Percentiles rank a stretch among this genome's conserved stretches.
Evolutionary conservation across 768 basidiomycete genomes (phyloP).

Genomic region (Phaeotremella skinneri): DNA sequence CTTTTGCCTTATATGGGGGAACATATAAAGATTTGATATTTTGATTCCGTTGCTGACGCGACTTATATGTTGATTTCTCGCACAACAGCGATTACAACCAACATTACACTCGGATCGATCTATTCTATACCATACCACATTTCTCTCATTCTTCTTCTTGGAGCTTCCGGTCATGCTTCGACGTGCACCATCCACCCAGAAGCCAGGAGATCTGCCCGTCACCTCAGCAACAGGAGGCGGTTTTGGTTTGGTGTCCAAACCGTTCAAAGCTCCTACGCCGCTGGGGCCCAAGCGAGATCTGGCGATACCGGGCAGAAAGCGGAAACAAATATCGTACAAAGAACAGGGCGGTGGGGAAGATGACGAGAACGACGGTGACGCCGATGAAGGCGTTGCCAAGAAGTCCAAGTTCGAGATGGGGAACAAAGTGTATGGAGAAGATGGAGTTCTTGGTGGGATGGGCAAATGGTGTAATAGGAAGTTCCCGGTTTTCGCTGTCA

Average conservation of each 20-base stretch:
- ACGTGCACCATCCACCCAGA: conserved; percentile 26
- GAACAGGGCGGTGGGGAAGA: conserved; percentile 55
- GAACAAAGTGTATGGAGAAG: conserved; percentile 61
- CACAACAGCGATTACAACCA: not conserved
- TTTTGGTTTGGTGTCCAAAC: conserved; percentile 49
- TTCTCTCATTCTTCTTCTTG: conserved; percentile 4
- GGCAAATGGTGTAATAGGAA: conserved; percentile 50
- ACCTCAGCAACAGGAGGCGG: conserved; percentile 48
- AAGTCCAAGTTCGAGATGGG: conserved; percentile 62
- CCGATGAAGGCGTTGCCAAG: conserved; percentile 56
- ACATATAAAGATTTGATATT: not conserved
- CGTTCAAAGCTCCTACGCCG: conserved; percentile 49
- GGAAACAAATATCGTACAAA: conserved; percentile 85
- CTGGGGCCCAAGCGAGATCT: conserved; percentile 26
- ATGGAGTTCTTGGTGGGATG: conserved; percentile 64
- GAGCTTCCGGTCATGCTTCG: conserved; percentile 32
- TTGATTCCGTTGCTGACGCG: conserved; percentile 13
- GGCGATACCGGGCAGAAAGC: conserved; percentile 59
- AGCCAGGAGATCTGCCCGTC: conserved; percentile 34
- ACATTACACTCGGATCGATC: too few species aligned
- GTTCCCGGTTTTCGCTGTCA: conserved; percentile 58
- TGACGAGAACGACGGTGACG: conserved; percentile 57
- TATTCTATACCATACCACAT: too few species aligned
- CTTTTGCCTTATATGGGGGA: conserved; percentile 4
- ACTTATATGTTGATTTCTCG: conserved; percentile 3